Conservation (phyloP, 345 rosid species). For the Xanthoceras sorbifolium region DNA sequence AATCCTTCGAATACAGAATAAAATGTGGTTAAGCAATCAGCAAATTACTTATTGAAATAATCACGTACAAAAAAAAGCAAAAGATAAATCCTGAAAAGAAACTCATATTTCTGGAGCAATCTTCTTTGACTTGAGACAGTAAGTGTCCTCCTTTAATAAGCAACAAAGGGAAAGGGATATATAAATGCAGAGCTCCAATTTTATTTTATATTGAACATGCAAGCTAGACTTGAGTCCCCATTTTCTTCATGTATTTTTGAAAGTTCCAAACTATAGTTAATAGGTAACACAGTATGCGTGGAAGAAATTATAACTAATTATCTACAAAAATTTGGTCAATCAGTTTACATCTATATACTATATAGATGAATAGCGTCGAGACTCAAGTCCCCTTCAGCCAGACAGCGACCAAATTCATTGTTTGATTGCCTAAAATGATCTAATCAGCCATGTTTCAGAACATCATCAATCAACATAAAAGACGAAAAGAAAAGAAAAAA, state of each 20-base stretch:
- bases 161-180: background rate
- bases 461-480: background rate
- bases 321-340: background rate
- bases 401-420: too few species aligned
- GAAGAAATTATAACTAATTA: background rate
- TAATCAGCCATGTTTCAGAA: background rate
- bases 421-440: background rate
- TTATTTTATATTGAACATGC: background rate
- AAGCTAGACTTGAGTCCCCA: background rate
- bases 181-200: background rate
- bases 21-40: conserved; percentile 11
- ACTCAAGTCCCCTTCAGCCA: background rate
- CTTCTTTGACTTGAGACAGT: too few species aligned
- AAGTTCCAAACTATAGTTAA: conserved; percentile 2
- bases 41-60: background rate
- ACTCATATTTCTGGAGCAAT: too few species aligned
- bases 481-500: background rate
- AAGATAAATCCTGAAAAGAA: background rate
- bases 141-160: background rate
- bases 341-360: too few species aligned
- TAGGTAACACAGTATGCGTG: background rate
- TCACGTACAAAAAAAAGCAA: background rate
- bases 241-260: background rate
- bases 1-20: conserved; percentile 50
- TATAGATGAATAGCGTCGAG: background rate